A percentile compares a stretch with the other conserved stretches of the same genome.
Evolutionary conservation across 495 filamentous ascomycete genomes (phyloP).

Genomic region (Podospora anserina): DNA sequence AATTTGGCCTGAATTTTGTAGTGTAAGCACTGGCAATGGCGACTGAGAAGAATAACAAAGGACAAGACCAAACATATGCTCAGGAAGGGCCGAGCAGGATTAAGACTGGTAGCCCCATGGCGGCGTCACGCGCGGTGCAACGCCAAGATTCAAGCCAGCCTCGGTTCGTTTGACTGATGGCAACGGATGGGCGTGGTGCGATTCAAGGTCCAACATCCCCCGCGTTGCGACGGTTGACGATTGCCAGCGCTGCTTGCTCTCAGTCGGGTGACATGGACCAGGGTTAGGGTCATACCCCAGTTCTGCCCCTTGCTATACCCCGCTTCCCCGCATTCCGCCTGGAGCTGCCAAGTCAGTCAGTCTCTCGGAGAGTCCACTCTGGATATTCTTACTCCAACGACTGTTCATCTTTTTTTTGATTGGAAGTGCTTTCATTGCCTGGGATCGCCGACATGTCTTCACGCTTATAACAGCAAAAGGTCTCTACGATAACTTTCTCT

Average conservation of each 20-base stretch:
- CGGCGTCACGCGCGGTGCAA: neutral
- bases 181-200: neutral
- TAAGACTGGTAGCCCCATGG: neutral
- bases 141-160: neutral
- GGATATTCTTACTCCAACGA: neutral
- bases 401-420: neutral
- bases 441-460: too few relatives aligned
- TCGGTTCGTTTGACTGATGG: neutral
- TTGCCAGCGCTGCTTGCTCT: neutral
- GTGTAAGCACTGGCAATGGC: neutral
- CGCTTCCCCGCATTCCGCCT: neutral
- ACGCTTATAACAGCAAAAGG: too few relatives aligned
- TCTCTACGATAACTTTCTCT: too few relatives aligned
- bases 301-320: neutral
- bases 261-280: neutral
- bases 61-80: neutral
- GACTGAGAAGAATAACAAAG: neutral
- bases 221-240: neutral
- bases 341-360: neutral
- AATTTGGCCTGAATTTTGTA: neutral
- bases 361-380: neutral
- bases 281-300: slow-evolving; percentile 1
- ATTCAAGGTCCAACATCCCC: neutral
- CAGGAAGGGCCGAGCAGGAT: neutral
- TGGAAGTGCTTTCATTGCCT: neutral